Evolutionary conservation across 140 eudicot genomes (phyloP), one percentile per base, ranked within the genome.

Genomic region (Erigeron philadelphicus): DNA sequence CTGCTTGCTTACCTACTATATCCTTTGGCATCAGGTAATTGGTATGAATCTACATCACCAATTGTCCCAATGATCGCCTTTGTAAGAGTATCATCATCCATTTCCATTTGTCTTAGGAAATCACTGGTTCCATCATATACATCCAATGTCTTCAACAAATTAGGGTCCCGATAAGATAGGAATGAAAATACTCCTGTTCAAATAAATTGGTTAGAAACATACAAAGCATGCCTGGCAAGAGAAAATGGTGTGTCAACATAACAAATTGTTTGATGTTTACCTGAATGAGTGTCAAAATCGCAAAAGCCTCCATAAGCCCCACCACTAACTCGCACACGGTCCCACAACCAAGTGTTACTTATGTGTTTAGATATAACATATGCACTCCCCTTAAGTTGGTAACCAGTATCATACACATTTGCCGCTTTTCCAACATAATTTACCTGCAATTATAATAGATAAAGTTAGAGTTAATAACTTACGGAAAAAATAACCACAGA

Each of bases 281-380:
- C 99, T 67, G 99, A 94, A 62, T 94, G 97, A 18, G 97, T 68
- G 80, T 94, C 97, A 49, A 94, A 94, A 79, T 85, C 90, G 72
- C 99, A 94, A 60, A 94, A 94, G 62, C 99, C 99, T 15, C 97
- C 97, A 79, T 94, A 94, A 61, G 99, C 99, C 64, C 99, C 99
- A 44, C 99, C 99, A 78, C 97, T 94, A 43, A 94, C 99, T 45
- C 99, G 86, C 21, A 94, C 97, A 69, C 97, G 99, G 44, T 94
- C 99, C 99, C 99, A 90, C 82, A 94, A 75, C 99, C 99, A 94
- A 16, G 96, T 87, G 47, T 85, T 94, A 74, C 96, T 82, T 10
- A 94, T 72, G 77, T 85, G 75, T 69, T 83, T 89, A n/a, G 97
- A 94, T 73, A 94, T 94, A 52, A 94, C 99, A 77, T 94, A 87